A percentile compares a stretch with the other conserved stretches of the same genome.
Evolutionary conservation across 331 rosid species (phyloP).

Genomic region (Erythrophleum ivorense): DNA sequence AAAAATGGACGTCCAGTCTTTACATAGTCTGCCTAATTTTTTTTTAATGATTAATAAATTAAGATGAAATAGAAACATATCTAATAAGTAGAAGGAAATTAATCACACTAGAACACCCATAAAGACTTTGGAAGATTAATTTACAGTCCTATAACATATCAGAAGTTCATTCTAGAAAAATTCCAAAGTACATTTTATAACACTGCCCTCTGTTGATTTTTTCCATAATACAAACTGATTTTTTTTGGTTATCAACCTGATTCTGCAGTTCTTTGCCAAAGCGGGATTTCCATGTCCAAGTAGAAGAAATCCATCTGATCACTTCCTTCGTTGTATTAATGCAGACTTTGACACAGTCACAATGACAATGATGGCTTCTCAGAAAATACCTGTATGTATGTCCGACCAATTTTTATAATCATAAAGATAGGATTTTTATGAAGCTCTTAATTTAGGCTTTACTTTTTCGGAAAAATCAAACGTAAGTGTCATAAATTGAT

Average conservation of each 20-base stretch:
- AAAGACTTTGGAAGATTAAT: neutral
- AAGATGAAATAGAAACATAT: neutral
- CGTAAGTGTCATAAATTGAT: too few species aligned
- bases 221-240: neutral
- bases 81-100: neutral
- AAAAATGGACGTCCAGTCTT: too few species aligned
- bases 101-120: neutral
- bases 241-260: neutral
- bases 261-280: slow-evolving; percentile 79
- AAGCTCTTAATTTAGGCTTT: neutral
- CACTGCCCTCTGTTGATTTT: neutral
- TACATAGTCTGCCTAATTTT: neutral
- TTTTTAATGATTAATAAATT: neutral
- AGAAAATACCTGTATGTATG: slow-evolving; percentile 52
- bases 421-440: neutral
- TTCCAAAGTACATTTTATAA: neutral
- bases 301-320: slow-evolving; percentile 94
- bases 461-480: too few species aligned
- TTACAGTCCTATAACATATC: neutral
- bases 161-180: neutral
- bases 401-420: neutral
- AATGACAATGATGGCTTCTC: slow-evolving; percentile 55
- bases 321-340: slow-evolving; percentile 88
- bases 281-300: slow-evolving; percentile 96
- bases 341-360: slow-evolving; percentile 82